Evolutionary conservation across 2,329 filamentous ascomycete genomes (phyloP).

Genomic region (Aureobasidium subglaciale): DNA sequence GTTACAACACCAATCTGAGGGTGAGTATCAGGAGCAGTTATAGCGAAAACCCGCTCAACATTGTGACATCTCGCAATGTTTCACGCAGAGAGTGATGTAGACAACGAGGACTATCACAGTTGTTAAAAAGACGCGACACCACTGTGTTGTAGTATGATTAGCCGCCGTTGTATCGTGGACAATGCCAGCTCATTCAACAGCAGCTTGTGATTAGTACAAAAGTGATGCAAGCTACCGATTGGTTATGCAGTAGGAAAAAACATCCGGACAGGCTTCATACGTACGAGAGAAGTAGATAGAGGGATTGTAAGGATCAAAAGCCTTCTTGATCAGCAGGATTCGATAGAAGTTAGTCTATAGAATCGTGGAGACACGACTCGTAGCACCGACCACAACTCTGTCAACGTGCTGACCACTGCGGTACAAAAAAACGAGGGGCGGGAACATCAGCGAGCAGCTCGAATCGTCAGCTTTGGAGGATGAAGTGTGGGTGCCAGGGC

Average conservation of each 20-base stretch:
- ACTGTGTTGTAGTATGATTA: conserved; percentile 27
- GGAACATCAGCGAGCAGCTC: neutral
- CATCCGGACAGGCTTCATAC: neutral
- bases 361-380: neutral
- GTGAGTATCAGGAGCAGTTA: neutral
- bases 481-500: conserved; percentile 7
- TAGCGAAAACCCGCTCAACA: conserved; percentile 20
- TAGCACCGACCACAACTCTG: neutral
- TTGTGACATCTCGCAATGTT: conserved; percentile 17
- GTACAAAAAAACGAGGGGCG: neutral
- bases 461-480: neutral
- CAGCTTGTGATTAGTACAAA: conserved; percentile 8
- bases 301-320: neutral
- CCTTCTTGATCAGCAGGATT: neutral
- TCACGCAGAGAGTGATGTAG: conserved; percentile 19
- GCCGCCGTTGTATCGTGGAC: conserved; percentile 23
- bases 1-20: conserved; percentile 17
- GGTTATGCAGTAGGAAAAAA: neutral
- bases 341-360: neutral
- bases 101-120: conserved; percentile 20
- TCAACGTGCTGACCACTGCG: conserved; percentile 6
- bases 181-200: conserved; percentile 28
- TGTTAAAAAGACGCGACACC: conserved; percentile 25
- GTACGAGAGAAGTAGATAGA: neutral
- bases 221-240: conserved; percentile 11